Conservation (phyloP, 352 stramenopile genomes). For the Phytophthora vignae region DNA sequence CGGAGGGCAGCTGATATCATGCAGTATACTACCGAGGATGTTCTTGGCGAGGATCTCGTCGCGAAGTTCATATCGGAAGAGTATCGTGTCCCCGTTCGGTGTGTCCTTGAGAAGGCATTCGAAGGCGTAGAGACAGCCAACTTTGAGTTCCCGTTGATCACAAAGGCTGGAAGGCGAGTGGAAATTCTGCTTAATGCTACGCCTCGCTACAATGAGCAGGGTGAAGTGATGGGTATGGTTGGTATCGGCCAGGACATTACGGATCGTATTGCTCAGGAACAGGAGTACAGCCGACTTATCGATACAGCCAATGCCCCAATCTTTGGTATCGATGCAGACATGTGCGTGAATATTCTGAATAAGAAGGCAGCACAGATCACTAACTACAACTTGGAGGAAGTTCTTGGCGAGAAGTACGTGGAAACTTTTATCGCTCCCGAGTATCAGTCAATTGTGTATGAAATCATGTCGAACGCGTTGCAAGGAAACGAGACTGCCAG, state of each 20-base stretch:
- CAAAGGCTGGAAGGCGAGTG: slow-evolving; percentile 59
- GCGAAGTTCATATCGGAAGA: slow-evolving; percentile 77
- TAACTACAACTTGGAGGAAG: slow-evolving; percentile 76
- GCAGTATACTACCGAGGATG: slow-evolving; percentile 72
- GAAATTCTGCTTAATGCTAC: slow-evolving; percentile 78
- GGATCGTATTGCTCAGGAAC: slow-evolving; percentile 60
- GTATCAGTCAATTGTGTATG: slow-evolving; percentile 69
- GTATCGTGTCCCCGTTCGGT: slow-evolving; percentile 53
- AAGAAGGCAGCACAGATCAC: slow-evolving; percentile 77
- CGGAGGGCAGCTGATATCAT: slow-evolving; percentile 79
- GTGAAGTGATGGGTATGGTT: slow-evolving; percentile 78
- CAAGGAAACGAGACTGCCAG: slow-evolving; percentile 69
- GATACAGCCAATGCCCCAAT: slow-evolving; percentile 64
- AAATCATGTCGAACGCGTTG: slow-evolving; percentile 71
- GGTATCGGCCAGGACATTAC: slow-evolving; percentile 83
- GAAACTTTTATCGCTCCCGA: slow-evolving; percentile 87
- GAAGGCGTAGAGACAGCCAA: slow-evolving; percentile 57
- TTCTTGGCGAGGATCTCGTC: slow-evolving; percentile 69
- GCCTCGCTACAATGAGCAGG: slow-evolving; percentile 71
- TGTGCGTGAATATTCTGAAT: slow-evolving; percentile 72
- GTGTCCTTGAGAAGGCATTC: slow-evolving; percentile 59
- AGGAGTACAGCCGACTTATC: slow-evolving; percentile 65
- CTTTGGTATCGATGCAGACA: slow-evolving; percentile 62
- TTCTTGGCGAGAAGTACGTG: slow-evolving; percentile 74
- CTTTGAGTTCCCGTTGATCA: slow-evolving; percentile 67